A percentile compares a stretch with the other conserved stretches of the same genome.
These are phyloP conservation scores for Penicillium sp. DNA, from an alignment of 2,329 filamentous ascomycete species.

Conservation along the genomic window DNA sequence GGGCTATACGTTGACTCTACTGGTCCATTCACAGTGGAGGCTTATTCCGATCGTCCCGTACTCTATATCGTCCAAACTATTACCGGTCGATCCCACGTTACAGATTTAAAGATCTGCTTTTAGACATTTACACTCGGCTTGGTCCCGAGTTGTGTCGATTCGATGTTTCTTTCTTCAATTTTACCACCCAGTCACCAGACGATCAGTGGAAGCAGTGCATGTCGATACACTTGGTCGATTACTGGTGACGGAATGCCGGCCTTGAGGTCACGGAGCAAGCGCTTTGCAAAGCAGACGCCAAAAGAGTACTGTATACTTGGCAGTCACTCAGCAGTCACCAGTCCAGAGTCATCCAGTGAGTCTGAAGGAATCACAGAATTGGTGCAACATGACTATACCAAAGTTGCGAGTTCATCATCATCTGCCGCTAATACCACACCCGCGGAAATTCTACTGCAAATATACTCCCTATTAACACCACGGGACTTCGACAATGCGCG, in stretches of 20 bases:
- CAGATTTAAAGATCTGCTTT: not conserved
- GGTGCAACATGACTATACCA: not conserved
- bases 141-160: not conserved
- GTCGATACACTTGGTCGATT: constrained; percentile 3
- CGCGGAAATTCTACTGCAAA: constrained; percentile 50
- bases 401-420: not conserved
- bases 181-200: not conserved
- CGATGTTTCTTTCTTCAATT: not conserved
- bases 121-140: not conserved
- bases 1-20: not conserved
- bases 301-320: not conserved
- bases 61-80: constrained; percentile 5
- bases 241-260: constrained; percentile 14
- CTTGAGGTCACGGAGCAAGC: constrained; percentile 10
- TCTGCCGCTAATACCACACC: constrained; percentile 42
- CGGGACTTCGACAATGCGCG: constrained; percentile 61
- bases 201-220: constrained; percentile 1
- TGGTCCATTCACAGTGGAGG: constrained; percentile 1
- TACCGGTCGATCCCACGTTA: constrained; percentile 4
- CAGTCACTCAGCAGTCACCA: not conserved
- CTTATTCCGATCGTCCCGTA: constrained; percentile 4
- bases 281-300: not conserved
- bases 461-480: constrained; percentile 48
- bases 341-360: not conserved
- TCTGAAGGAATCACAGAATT: not conserved